These are phyloP conservation scores for Saprolegnia diclina DNA, from an alignment of 352 stramenopile genomes.

Conservation along the genomic window DNA sequence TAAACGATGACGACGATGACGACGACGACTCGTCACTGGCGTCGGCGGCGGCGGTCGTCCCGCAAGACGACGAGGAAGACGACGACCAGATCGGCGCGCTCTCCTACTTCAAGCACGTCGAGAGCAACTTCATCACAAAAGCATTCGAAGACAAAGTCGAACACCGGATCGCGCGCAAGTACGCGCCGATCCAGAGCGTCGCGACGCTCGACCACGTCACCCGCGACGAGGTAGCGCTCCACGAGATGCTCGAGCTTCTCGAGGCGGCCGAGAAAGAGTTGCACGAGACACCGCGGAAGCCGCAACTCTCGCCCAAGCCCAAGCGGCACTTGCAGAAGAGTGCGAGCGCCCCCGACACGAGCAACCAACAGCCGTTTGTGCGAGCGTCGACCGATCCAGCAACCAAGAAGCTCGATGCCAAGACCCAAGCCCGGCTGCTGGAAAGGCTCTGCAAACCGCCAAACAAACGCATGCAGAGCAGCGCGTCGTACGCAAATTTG, in stretches of 20 bases:
- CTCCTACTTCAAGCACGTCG: conserved; percentile 23
- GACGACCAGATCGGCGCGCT: background rate
- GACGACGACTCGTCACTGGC: background rate
- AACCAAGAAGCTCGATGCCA: background rate
- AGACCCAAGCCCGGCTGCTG: background rate
- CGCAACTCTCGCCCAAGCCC: background rate
- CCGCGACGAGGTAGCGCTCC: background rate
- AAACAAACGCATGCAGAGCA: background rate
- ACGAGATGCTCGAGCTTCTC: background rate
- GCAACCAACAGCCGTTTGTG: background rate
- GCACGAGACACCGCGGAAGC: background rate
- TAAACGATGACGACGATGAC: background rate
- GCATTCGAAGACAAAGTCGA: conserved; percentile 24
- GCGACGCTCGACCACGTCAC: background rate
- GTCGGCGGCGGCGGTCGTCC: background rate
- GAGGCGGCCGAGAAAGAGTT: conserved; percentile 10
- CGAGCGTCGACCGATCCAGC: background rate
- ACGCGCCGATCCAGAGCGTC: background rate
- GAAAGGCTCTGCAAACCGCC: background rate
- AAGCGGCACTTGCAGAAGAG: background rate
- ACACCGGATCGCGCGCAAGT: conserved; percentile 7
- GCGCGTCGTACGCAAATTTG: background rate
- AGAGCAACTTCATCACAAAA: conserved; percentile 19
- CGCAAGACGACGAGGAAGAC: conserved; percentile 7
- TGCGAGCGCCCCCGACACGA: background rate